A percentile compares a stretch with the other conserved stretches of the same genome.
phyloP scores from a whole-genome alignment of 1,284 basidiomycete species.

The Irpex sp. region DNA sequence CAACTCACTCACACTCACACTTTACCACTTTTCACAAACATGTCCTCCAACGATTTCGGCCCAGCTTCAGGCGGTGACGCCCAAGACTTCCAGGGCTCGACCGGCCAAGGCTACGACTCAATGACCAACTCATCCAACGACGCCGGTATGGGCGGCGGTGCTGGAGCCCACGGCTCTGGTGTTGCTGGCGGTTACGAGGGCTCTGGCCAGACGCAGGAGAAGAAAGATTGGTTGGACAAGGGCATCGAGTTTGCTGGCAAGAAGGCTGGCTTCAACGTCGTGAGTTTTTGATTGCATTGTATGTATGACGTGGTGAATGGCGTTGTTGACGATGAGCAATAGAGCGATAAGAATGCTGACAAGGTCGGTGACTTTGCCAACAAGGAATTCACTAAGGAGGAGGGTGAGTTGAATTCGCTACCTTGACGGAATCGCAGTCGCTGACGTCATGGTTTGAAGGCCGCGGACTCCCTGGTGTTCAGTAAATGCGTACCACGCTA shows the following conservation, averaged over 20 bases:
- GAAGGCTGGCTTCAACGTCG: constrained; percentile 25
- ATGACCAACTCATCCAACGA: constrained; percentile 3
- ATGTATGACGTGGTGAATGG: not conserved
- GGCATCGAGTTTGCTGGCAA: constrained; percentile 21
- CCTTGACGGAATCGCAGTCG: not conserved
- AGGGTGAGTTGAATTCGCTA: constrained; percentile 15
- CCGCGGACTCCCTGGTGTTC: constrained; percentile 24
- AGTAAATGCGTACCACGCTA: constrained; percentile 12
- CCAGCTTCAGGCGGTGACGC: constrained; percentile 1
- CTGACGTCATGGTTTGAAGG: constrained; percentile 14
- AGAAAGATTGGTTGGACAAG: constrained; percentile 30
- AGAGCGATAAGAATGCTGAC: constrained; percentile 28
- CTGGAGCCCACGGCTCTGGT: constrained; percentile 14
- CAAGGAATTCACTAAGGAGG: constrained; percentile 21
- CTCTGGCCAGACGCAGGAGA: constrained; percentile 12
- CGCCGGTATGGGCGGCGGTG: constrained; percentile 15
- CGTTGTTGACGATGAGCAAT: not conserved
- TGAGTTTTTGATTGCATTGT: constrained; percentile 12
- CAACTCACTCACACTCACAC: not conserved
- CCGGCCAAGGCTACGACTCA: constrained; percentile 12
- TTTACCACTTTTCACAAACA: constrained; percentile 4
- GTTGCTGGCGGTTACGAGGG: constrained; percentile 17
- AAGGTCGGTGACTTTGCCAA: constrained; percentile 26
- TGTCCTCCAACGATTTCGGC: constrained; percentile 1
- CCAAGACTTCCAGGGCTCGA: not conserved